These are phyloP conservation scores for Fusarium newnesense DNA, from an alignment of 2,329 filamentous ascomycete species.

Conservation along the genomic window DNA sequence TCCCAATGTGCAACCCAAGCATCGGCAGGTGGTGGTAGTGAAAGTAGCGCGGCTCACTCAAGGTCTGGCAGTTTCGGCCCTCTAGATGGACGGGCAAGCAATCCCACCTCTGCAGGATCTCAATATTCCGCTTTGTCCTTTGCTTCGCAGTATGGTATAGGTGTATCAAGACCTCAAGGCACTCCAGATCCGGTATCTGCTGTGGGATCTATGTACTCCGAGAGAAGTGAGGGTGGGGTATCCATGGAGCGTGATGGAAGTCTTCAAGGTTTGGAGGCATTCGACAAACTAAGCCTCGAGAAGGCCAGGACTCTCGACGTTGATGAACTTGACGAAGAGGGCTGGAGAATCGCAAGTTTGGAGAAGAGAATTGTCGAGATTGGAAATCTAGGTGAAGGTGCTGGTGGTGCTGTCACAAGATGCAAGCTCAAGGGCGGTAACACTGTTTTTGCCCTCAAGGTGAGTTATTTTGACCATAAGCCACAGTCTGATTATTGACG, in stretches of 20 bases:
- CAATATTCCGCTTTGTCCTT: slow-evolving; percentile 87
- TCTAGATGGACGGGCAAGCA: slow-evolving; percentile 79
- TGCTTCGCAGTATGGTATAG: slow-evolving; percentile 76
- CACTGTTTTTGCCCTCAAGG: slow-evolving; percentile 96
- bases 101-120: slow-evolving; percentile 87
- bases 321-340: slow-evolving; percentile 93
- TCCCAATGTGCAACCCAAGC: slow-evolving; percentile 63
- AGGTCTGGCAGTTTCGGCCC: slow-evolving; percentile 85
- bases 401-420: slow-evolving; percentile 92
- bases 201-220: slow-evolving; percentile 85
- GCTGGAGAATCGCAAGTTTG: slow-evolving; percentile 92
- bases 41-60: slow-evolving; percentile 82
- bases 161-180: slow-evolving; percentile 70
- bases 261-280: slow-evolving; percentile 77
- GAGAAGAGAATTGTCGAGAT: slow-evolving; percentile 89
- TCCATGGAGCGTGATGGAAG: slow-evolving; percentile 87
- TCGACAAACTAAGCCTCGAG: slow-evolving; percentile 84
- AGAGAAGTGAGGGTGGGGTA: slow-evolving; percentile 77
- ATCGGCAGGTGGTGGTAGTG: slow-evolving; percentile 81
- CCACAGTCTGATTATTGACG: slow-evolving; percentile 21
- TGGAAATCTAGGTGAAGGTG: slow-evolving; percentile 91
- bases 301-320: slow-evolving; percentile 88
- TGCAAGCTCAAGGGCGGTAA: slow-evolving; percentile 91
- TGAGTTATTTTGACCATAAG: slow-evolving; percentile 53
- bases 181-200: slow-evolving; percentile 89